Conservation (phyloP, 129 eudicot species). For the Lonicera japonica region DNA sequence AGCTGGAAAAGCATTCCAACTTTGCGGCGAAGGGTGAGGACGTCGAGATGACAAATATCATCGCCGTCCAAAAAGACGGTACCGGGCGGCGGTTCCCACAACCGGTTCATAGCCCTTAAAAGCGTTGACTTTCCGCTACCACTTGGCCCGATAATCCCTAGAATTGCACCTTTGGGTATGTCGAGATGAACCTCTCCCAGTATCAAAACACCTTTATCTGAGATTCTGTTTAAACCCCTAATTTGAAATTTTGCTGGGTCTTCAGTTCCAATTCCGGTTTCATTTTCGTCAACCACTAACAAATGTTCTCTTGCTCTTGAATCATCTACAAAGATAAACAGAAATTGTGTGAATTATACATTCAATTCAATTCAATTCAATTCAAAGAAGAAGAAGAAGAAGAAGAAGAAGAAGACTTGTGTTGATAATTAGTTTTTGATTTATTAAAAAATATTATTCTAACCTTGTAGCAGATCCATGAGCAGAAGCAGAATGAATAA, state of each 20-base stretch:
- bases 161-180: conserved; percentile 66
- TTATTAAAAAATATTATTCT: too few species aligned
- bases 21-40: conserved; percentile 67
- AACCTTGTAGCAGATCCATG: too few species aligned
- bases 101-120: conserved; percentile 65
- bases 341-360: too few species aligned
- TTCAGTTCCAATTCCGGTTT: neutral
- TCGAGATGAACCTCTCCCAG: conserved; percentile 53
- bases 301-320: conserved; percentile 37
- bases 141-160: conserved; percentile 97
- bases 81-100: conserved; percentile 84
- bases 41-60: conserved; percentile 73
- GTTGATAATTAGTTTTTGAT: too few species aligned
- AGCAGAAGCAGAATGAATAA: too few species aligned
- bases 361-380: neutral
- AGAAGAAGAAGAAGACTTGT: neutral
- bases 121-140: conserved; percentile 97
- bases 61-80: conserved; percentile 75
- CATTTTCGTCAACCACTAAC: conserved; percentile 30
- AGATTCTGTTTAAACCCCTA: conserved; percentile 35
- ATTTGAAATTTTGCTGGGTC: conserved; percentile 38
- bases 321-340: neutral
- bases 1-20: conserved; percentile 97
- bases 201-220: conserved; percentile 54
- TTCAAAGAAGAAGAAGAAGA: too few species aligned